A percentile compares a stretch with the other conserved stretches of the same genome.
Evolutionary conservation across 805 yeast genomes (phyloP).

Genomic region (Cyberlindnera xylosilytica): DNA sequence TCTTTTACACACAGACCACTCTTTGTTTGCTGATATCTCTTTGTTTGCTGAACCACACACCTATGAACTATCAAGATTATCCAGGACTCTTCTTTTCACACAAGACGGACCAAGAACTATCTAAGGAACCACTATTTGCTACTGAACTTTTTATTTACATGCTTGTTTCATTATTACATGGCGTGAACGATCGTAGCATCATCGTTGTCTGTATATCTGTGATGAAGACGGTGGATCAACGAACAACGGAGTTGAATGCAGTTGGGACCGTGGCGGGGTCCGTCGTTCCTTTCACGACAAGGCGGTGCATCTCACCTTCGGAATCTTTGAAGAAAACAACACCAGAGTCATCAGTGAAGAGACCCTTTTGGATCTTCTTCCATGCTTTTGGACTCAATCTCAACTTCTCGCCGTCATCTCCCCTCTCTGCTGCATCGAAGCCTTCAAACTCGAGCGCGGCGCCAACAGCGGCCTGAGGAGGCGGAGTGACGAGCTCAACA

Average conservation of each 20-base stretch:
- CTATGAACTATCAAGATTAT: too few species aligned
- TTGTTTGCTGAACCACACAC: too few species aligned
- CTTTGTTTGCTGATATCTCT: too few species aligned
- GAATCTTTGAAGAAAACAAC: constrained; percentile 9
- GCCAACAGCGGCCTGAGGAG: constrained; percentile 37
- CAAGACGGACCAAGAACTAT: neutral
- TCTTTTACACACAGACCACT: too few species aligned
- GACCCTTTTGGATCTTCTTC: constrained; percentile 12
- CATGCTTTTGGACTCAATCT: constrained; percentile 15
- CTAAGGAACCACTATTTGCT: neutral
- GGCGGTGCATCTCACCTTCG: constrained; percentile 1
- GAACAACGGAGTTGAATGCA: constrained; percentile 14
- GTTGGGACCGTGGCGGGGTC: constrained; percentile 7
- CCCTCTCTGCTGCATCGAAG: constrained; percentile 9
- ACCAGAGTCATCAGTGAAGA: constrained; percentile 14
- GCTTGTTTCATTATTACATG: too few species aligned
- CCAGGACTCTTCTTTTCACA: too few species aligned
- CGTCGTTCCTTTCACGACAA: constrained; percentile 3
- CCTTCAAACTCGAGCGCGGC: constrained; percentile 37
- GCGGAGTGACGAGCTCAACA: constrained; percentile 49
- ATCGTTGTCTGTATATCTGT: too few species aligned
- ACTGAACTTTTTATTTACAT: too few species aligned
- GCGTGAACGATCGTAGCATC: too few species aligned
- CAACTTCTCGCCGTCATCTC: constrained; percentile 3
- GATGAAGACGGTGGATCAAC: constrained; percentile 1